Evolutionary conservation across 1,284 basidiomycete genomes (phyloP).

Genomic region (Uromyces viciae-fabae): DNA sequence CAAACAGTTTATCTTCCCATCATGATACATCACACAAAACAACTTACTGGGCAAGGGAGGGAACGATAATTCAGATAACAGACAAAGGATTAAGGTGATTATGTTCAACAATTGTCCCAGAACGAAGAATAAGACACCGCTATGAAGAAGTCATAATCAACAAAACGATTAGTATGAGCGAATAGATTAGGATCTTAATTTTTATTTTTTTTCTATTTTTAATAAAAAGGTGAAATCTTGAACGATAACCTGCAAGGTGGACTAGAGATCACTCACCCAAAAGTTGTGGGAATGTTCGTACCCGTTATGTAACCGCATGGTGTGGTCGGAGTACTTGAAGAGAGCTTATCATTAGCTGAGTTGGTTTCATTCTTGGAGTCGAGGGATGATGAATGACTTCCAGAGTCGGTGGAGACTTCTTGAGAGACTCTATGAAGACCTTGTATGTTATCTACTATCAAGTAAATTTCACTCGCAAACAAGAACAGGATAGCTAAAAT

Average conservation of each 20-base stretch:
- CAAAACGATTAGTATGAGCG: not conserved
- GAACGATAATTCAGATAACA: conserved; percentile 36
- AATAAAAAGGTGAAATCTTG: not conserved
- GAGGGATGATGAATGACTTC: not conserved
- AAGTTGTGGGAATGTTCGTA: conserved; percentile 32
- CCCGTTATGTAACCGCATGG: conserved; percentile 31
- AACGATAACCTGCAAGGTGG: not conserved
- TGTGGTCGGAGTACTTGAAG: not conserved
- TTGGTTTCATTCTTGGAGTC: not conserved
- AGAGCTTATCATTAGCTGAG: not conserved
- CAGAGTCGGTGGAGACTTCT: not conserved
- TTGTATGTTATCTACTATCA: conserved; percentile 31
- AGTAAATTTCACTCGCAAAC: conserved; percentile 31
- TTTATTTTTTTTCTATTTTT: not conserved
- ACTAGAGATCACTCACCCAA: conserved; percentile 15
- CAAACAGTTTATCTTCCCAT: too few relatives aligned
- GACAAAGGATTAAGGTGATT: conserved; percentile 31
- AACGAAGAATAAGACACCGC: conserved; percentile 39
- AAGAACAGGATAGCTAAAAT: conserved; percentile 31
- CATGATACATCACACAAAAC: too few relatives aligned
- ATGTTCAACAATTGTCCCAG: conserved; percentile 34
- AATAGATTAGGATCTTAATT: not conserved
- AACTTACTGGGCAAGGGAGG: conserved; percentile 32
- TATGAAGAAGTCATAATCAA: not conserved
- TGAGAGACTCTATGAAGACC: conserved; percentile 17